These are phyloP conservation scores for Phylloporus rhodoxanthus DNA, from an alignment of 768 basidiomycete species.

Conservation along the genomic window DNA sequence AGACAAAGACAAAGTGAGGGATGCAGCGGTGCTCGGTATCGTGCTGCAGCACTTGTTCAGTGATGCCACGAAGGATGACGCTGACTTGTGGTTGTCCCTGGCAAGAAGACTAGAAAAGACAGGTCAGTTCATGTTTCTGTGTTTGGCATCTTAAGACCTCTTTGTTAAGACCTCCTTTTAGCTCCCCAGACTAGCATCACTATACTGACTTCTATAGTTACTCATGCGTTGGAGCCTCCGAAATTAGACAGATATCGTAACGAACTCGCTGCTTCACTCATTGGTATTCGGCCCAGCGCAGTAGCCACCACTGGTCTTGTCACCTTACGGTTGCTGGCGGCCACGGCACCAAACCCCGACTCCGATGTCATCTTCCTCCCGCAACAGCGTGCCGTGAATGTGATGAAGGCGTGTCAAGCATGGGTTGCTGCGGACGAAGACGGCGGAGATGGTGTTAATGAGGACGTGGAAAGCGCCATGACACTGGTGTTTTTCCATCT, in stretches of 20 bases:
- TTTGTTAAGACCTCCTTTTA: slow-evolving; percentile 27
- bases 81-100: slow-evolving; percentile 72
- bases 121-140: slow-evolving; percentile 38
- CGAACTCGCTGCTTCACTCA: slow-evolving; percentile 77
- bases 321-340: slow-evolving; percentile 60
- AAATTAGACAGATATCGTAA: slow-evolving; percentile 79
- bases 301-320: slow-evolving; percentile 68
- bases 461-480: slow-evolving; percentile 75
- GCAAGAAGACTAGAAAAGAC: slow-evolving; percentile 57
- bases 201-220: slow-evolving; percentile 56
- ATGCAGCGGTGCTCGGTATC: slow-evolving; percentile 53
- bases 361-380: slow-evolving; percentile 82
- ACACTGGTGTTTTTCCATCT: slow-evolving; percentile 67
- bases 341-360: slow-evolving; percentile 70
- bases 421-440: slow-evolving; percentile 64
- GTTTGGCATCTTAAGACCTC: not conserved
- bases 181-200: slow-evolving; percentile 68
- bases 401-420: slow-evolving; percentile 76
- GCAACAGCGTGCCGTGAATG: slow-evolving; percentile 77
- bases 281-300: slow-evolving; percentile 57
- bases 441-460: slow-evolving; percentile 57
- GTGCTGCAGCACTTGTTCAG: slow-evolving; percentile 57
- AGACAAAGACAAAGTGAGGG: slow-evolving; percentile 43
- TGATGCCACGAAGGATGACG: slow-evolving; percentile 57
- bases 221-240: slow-evolving; percentile 59